Evolutionary conservation across 169 alveolate species (phyloP), one percentile per base, ranked within the genome.

Genomic region (Plasmodium yoelii): DNA sequence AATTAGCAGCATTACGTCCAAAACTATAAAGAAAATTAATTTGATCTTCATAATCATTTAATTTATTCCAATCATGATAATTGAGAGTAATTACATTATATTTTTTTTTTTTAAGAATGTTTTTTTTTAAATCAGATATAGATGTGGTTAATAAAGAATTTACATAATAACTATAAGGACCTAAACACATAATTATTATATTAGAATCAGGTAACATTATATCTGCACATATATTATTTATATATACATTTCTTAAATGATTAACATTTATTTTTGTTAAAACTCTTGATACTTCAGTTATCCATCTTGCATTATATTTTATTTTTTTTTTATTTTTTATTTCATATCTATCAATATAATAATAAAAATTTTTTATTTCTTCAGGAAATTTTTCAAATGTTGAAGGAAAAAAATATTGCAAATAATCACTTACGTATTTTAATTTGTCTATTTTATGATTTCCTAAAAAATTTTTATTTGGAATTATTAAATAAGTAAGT

Each of bases 101-200:
- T 39, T 69, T 86, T 69, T 86, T 86, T 6, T 46, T 59, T 51
- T 86, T 53, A 18, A 86, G 71, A 57, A 86, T 86, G 13, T 22
- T 24, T 60, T 18, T 69, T 47, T 69, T 68, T 39, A 86, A 71
- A 70, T 86, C 87, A 12, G 87, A 39, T 57, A 72, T 86, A 10
- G 91, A 68, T 42, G 91, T 86, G 1, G 63, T 69, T n/a, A 63
- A 86, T 53, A 86, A 24, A 1, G 96, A 94, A 71, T 80, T 92
- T 19, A 94, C 93, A 80, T 94, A 94, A 90, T 94, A 92, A 87
- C 95, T 94, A 86, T 87, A 94, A 12, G 96, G 96, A 1, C 96
- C 96, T 92, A 86, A 39, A 56, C 96, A 94, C 88, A 71, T 87
- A 18, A 94, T 87, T 12, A 88, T 87, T 19, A 93, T 88, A 12